Evolutionary conservation across 1,284 basidiomycete species (phyloP), one percentile per base, ranked within the genome.

Genomic region (Cutaneotrichosporon curvatum): DNA sequence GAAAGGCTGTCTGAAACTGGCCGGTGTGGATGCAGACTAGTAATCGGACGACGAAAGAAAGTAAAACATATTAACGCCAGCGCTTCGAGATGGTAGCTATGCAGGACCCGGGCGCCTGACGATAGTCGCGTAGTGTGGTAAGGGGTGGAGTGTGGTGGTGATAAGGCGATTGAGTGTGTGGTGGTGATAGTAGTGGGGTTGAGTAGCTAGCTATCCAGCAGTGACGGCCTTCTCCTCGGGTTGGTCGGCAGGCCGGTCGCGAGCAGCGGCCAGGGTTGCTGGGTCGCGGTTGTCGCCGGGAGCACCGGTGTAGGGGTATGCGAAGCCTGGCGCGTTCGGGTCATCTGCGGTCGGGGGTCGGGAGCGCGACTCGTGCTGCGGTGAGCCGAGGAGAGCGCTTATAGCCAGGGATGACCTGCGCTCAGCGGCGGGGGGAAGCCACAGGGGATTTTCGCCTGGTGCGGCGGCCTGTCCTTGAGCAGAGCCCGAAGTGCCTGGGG

Each of bases 311-410:
- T 44, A 44, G 19, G 42, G 42, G 35, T 44, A 44, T 7, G 42
- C 22, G 25, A 28, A 45, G 21, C 38, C 38, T 15, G 41, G 33
- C 34, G 25, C 25, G 8, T 28, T 7, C 9, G 6, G 6, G 5
- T 18, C 39, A 18, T 51, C 49, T 4, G 41, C 50, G 14, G 56
- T 57, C 10, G 33, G 28, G 9, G 65, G 62, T 37, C 63, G 45
- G 6, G 60, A 59, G 36, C 56, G 43, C 11, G 44, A 38, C 10
- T 55, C 53, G 36, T 65, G 62, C 43, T 61, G 61, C 25, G 66
- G 66, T n/a, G 63, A 63, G 6, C 65, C 68, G 3, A 70, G 50
- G 19, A 70, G 47, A 15, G 68, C 68, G 22, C 61, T 63, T 34
- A 69, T 69, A 3, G 67, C 66, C 7, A 68, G 40, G 4, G 63